Conservation (phyloP, 1,139 yeast species). For the Arxiozyma slooffiae region DNA sequence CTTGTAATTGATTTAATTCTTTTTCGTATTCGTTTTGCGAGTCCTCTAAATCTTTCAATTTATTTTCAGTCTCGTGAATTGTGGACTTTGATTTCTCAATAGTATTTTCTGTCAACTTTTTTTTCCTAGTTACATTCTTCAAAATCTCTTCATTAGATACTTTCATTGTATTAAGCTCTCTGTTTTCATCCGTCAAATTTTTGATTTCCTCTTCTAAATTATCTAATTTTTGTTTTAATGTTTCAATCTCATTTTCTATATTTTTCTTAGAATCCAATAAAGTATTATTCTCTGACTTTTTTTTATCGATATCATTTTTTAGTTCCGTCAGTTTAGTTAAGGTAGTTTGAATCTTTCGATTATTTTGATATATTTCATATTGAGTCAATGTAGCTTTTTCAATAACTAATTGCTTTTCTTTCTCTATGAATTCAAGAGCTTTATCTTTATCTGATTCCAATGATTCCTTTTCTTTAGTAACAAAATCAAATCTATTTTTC, state of each 20-base stretch:
- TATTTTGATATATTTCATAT: slow-evolving; percentile 38
- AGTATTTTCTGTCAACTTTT: slow-evolving; percentile 51
- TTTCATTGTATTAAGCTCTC: slow-evolving; percentile 36
- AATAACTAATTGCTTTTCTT: slow-evolving; percentile 53
- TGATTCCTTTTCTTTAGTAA: slow-evolving; percentile 62
- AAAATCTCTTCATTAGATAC: slow-evolving; percentile 68
- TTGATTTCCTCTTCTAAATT: slow-evolving; percentile 4
- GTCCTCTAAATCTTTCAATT: slow-evolving; percentile 39
- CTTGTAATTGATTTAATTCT: slow-evolving; percentile 39
- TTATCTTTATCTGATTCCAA: slow-evolving; percentile 62
- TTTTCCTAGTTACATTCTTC: slow-evolving; percentile 52
- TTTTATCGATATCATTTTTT: slow-evolving; percentile 38
- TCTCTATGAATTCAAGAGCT: slow-evolving; percentile 55
- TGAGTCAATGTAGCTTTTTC: slow-evolving; percentile 53
- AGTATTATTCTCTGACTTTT: slow-evolving; percentile 38
- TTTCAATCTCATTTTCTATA: slow-evolving; percentile 32
- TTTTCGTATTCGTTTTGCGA: slow-evolving; percentile 34
- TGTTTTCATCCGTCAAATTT: slow-evolving; percentile 8
- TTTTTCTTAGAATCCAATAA: slow-evolving; percentile 34
- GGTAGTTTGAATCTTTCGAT: slow-evolving; percentile 36
- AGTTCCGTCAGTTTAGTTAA: slow-evolving; percentile 32
- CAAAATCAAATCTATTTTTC: slow-evolving; percentile 68
- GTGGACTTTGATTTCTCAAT: slow-evolving; percentile 33
- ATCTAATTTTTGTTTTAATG: slow-evolving; percentile 30
- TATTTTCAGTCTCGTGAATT: slow-evolving; percentile 37